Percentiles rank a stretch among this genome's conserved stretches.
Evolutionary conservation across 2,329 filamentous ascomycete genomes (phyloP).

Genomic region (Stromatinia cepivora): DNA sequence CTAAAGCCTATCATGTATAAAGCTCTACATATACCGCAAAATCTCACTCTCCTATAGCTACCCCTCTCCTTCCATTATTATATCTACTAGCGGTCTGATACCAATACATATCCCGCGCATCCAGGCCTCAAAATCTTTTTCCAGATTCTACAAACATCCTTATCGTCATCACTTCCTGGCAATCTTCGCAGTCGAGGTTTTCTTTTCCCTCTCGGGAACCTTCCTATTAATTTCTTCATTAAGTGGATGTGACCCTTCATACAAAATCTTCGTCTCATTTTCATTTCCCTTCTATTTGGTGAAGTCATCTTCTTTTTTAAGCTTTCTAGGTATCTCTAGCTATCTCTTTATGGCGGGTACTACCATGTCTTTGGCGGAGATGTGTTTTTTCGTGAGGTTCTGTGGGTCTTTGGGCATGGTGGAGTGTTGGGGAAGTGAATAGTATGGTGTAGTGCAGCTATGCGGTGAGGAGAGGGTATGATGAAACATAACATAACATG

Average conservation of each 20-base stretch:
- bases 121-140: neutral
- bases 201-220: too few species aligned
- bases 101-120: accelerated
- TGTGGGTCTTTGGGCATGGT: neutral
- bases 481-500: too few species aligned
- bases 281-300: neutral
- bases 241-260: neutral
- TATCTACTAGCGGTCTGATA: too few species aligned
- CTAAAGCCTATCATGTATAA: too few species aligned
- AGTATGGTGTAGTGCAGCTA: too few species aligned
- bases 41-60: neutral
- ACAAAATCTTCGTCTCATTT: neutral
- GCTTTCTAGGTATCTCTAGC: neutral
- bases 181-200: accelerated
- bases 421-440: neutral
- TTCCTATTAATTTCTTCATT: neutral
- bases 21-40: too few species aligned
- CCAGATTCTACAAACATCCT: too few species aligned
- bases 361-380: neutral
- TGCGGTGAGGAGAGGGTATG: neutral
- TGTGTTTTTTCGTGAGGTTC: neutral
- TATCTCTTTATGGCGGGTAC: neutral
- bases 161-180: neutral
- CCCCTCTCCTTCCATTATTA: neutral
- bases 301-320: neutral